A percentile compares a stretch with the other conserved stretches of the same genome.
Evolutionary conservation across 2,329 filamentous ascomycete genomes (phyloP).

Genomic region (Xylaria sp.): DNA sequence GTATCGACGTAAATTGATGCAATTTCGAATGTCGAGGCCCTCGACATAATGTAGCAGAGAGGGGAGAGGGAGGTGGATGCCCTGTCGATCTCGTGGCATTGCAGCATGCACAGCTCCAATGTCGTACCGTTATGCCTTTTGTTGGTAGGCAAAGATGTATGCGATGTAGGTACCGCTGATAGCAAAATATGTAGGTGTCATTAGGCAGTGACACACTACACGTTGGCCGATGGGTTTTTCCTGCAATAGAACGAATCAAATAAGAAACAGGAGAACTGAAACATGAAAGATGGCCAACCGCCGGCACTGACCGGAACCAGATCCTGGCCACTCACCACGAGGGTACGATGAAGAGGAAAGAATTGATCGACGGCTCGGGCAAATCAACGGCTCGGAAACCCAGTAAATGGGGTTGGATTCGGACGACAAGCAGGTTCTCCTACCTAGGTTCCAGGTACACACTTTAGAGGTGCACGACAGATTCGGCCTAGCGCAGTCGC

Average conservation of each 20-base stretch:
- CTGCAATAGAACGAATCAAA: constrained; percentile 12
- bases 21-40: constrained; percentile 6
- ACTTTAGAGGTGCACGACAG: constrained; percentile 6
- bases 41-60: not conserved
- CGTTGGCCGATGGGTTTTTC: not conserved
- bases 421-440: no score
- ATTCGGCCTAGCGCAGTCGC: constrained; percentile 26
- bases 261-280: constrained; percentile 16
- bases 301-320: not conserved
- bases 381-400: constrained; percentile 16
- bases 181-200: not conserved
- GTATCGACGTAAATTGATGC: not conserved
- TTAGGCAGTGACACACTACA: constrained; percentile 6
- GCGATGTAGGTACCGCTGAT: not conserved
- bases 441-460: no score
- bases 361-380: constrained; percentile 17
- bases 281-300: not conserved
- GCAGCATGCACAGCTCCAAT: not conserved
- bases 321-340: constrained; percentile 19
- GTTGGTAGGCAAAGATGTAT: not conserved
- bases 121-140: not conserved
- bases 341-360: not conserved
- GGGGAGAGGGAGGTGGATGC: not conserved
- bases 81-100: not conserved
- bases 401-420: not conserved